Evolutionary conservation across 257 asterid genomes (phyloP), one percentile per base, ranked within the genome.

Genomic region (Fraxinus anomala): DNA sequence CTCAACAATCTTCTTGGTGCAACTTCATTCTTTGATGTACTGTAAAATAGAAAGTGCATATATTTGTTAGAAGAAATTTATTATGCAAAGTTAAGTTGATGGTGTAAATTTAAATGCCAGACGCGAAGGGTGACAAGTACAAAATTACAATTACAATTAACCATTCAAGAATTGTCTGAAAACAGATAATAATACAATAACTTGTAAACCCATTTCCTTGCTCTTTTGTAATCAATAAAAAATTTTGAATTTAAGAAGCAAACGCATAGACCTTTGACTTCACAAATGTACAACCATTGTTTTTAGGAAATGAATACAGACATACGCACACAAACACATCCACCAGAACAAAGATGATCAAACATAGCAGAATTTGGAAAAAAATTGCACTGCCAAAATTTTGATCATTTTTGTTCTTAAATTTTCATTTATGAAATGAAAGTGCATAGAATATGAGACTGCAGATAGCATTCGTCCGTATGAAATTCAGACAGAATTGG

Each of bases 21-120:
- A 31, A 33, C 85, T 54, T 85, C 81, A 77, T 77, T 82, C 47
- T 80, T 73, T 1, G 86, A 85, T 69, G 51, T 71, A 75, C 92
- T 89, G 88, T 49, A 30, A 5, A 79, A 21, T 26, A 69, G 33
- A 31, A 31, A 2, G 33, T 31, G 72, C 4, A 80, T 24, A 31
- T 14, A 24, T 36, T 23, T 44, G 65, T 78, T 9, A 80, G 80
- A 80, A 16, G 23, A 54, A 54, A 33, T 39, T 68, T 34, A 68
- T n/a, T 77, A 17, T 33, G 33, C 76, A 31, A 37, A 33, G 13
- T 26, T 7, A 5, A 14, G 31, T 49, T 7, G 67, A 28, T 24
- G 47, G 28, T 11, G 33, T 21, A 19, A 34, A 56, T 24, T 49
- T 47, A 19, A 68, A 24, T 23, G 73, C 26, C n/a, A 16, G 12